Percentiles rank a stretch among this genome's conserved stretches.
phyloP scores from a whole-genome alignment of 2,329 filamentous ascomycete genomes.

The Chalara sp. region DNA sequence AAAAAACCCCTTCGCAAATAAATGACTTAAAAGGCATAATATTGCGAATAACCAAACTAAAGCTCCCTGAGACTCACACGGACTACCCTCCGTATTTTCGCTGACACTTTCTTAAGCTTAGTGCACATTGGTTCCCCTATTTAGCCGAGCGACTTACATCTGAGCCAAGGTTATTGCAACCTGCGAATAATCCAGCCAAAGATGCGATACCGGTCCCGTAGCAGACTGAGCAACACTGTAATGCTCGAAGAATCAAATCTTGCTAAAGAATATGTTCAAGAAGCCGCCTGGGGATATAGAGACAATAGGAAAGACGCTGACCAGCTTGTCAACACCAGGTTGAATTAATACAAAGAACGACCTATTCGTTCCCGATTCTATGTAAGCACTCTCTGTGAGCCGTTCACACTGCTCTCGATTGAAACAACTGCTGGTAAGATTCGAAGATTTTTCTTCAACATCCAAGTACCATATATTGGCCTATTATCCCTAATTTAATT shows the following conservation, averaged over 20 bases:
- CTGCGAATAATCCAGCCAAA: not conserved
- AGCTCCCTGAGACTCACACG: no score
- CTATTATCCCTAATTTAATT: not conserved
- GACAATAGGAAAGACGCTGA: not conserved
- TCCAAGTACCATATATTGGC: not conserved
- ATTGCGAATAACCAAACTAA: no score
- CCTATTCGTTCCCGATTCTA: not conserved
- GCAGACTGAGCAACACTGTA: not conserved
- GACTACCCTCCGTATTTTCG: no score
- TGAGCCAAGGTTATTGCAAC: not conserved
- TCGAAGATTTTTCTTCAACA: not conserved
- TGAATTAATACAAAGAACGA: not conserved
- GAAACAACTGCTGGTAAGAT: not conserved
- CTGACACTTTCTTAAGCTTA: no score
- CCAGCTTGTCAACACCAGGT: not conserved
- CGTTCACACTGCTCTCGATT: not conserved
- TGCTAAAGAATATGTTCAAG: not conserved
- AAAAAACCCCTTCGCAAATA: no score
- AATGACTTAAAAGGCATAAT: no score
- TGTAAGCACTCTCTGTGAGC: not conserved
- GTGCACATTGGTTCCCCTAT: not conserved
- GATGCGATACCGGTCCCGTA: not conserved
- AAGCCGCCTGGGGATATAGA: not conserved
- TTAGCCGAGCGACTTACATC: conserved; percentile 1
- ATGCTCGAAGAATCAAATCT: not conserved